phyloP scores from a whole-genome alignment of 345 rosid species.

The Salix purpurea region DNA sequence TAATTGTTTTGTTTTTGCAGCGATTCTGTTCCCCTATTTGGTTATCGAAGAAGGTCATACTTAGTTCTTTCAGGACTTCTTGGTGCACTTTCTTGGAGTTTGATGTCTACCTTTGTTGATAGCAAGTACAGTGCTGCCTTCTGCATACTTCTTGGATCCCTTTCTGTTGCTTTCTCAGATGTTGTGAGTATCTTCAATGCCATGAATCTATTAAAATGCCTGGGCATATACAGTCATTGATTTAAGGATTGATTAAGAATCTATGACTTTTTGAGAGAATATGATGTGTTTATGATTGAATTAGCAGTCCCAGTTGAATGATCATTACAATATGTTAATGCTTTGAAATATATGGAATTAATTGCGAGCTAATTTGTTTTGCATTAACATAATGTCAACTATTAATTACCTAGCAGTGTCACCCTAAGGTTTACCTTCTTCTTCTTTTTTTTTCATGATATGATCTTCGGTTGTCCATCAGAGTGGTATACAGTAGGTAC shows the following conservation, averaged over 20 bases:
- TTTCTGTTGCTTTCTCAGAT: conserved; percentile 96
- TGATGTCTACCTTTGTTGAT: conserved; percentile 87
- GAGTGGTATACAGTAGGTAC: background rate
- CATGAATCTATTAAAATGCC: background rate
- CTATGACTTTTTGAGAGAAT: background rate
- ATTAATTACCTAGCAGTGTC: background rate
- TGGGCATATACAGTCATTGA: background rate
- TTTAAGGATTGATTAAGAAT: background rate
- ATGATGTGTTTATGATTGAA: background rate
- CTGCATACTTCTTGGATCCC: conserved; percentile 86
- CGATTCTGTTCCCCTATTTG: conserved; percentile 87
- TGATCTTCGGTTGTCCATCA: no score
- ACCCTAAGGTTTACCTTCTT: background rate
- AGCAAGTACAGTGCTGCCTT: conserved; percentile 79
- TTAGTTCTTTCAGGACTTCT: conserved; percentile 92
- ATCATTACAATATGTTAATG: background rate
- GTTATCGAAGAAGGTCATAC: conserved; percentile 94
- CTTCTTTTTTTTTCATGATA: background rate
- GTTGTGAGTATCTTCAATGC: conserved; percentile 52
- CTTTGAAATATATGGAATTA: background rate
- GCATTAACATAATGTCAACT: background rate
- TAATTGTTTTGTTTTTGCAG: conserved; percentile 35
- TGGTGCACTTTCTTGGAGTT: conserved; percentile 93
- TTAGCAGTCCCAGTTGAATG: background rate
- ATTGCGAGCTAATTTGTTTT: background rate